A percentile compares a stretch with the other conserved stretches of the same genome.
These are phyloP conservation scores for Verticillium longisporum DNA, from an alignment of 2,329 filamentous ascomycete genomes.

Conservation along the genomic window DNA sequence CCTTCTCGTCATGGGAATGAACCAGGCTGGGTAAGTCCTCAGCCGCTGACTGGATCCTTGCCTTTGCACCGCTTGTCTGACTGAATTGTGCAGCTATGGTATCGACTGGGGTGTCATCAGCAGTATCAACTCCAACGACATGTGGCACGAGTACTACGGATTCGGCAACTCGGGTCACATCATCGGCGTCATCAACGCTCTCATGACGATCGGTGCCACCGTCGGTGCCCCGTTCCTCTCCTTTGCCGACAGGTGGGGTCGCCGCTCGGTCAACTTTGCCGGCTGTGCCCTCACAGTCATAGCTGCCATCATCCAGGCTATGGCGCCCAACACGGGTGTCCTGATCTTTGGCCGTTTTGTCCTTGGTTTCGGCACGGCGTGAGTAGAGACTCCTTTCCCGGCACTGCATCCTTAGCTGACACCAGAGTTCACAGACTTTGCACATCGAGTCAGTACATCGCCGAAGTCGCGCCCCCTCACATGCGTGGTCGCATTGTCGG, in stretches of 20 bases:
- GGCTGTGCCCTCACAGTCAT: conserved; percentile 37
- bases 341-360: conserved; percentile 46
- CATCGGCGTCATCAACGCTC: conserved; percentile 35
- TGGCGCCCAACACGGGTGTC: conserved; percentile 26
- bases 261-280: conserved; percentile 39
- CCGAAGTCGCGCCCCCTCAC: conserved; percentile 19
- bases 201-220: conserved; percentile 40
- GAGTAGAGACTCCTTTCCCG: neutral
- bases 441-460: conserved; percentile 20
- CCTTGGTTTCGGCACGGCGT: conserved; percentile 41
- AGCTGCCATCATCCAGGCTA: conserved; percentile 33
- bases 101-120: conserved; percentile 43
- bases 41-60: neutral
- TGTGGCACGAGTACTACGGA: conserved; percentile 36
- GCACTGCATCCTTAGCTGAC: neutral
- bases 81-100: conserved; percentile 21
- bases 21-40: conserved; percentile 29
- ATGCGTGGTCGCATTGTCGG: conserved; percentile 35
- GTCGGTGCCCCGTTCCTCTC: conserved; percentile 41
- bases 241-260: conserved; percentile 43
- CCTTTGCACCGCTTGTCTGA: neutral
- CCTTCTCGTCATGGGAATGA: conserved; percentile 38
- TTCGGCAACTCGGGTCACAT: conserved; percentile 31
- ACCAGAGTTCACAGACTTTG: conserved; percentile 7
- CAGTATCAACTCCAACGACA: conserved; percentile 33